These are phyloP conservation scores for Pleurotus pulmonarius DNA, from an alignment of 768 basidiomycete genomes.

Conservation along the genomic window DNA sequence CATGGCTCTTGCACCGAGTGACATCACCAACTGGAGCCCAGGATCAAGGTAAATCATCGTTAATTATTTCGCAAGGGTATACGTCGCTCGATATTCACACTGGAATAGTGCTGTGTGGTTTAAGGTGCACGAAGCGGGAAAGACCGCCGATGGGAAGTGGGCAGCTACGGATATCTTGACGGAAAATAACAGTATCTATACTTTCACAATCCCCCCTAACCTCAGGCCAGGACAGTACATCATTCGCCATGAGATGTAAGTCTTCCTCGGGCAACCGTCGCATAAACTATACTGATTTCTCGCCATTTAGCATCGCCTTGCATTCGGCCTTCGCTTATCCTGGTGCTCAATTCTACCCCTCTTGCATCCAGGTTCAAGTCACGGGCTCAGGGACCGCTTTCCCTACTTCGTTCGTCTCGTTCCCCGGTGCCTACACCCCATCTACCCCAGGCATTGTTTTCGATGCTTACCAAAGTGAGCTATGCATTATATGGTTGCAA, in stretches of 20 bases:
- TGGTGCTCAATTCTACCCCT: conserved; percentile 41
- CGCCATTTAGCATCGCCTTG: conserved; percentile 29
- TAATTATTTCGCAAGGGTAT: background rate
- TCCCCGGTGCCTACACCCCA: conserved; percentile 40
- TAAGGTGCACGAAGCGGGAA: conserved; percentile 46
- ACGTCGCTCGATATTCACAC: background rate
- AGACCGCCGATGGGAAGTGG: conserved; percentile 40
- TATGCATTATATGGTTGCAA: too few species aligned
- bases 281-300: background rate
- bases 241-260: conserved; percentile 44
- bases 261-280: background rate
- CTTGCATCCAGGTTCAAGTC: conserved; percentile 42
- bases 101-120: conserved; percentile 42
- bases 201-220: conserved; percentile 42
- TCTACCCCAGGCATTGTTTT: conserved; percentile 4
- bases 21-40: conserved; percentile 40
- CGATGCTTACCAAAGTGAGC: conserved; percentile 5
- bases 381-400: conserved; percentile 41
- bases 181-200: conserved; percentile 37
- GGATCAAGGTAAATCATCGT: conserved; percentile 29
- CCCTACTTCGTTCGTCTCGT: conserved; percentile 43
- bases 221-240: conserved; percentile 46
- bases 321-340: conserved; percentile 37
- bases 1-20: conserved; percentile 40
- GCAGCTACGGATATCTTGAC: conserved; percentile 37